Evolutionary conservation across 139 green algal species (phyloP), one percentile per base, ranked within the genome.

Genomic region (Prasinococcaceae sp.): DNA sequence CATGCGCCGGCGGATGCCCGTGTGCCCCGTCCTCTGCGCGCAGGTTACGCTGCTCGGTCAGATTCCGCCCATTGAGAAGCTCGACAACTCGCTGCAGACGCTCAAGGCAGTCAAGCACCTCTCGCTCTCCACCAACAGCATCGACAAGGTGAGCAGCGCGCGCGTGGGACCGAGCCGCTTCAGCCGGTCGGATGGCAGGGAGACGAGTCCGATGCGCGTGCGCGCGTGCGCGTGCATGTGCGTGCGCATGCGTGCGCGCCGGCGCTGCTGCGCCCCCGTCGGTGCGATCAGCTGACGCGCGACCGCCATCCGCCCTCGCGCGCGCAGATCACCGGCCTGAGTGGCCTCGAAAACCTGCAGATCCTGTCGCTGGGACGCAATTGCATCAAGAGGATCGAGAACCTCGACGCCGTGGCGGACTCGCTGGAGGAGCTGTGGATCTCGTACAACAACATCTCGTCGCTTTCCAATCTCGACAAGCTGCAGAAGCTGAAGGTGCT

Each of bases 371-470:
- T 96, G 2, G 82, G 83, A 6, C 69, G 86, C 25, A 96, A 96
- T 50, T 67, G 76, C 36, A 83, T 96, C n/a, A 94, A 93, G 56
- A 92, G 90, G 66, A 76, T 93, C 43, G 87, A 96, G 52, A 87
- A 87, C 58, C 41, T 96, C 43, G 86, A 96, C 16, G 70, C 58
- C 0, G 78, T 94, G 24, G 66, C 79, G 25, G 77, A 82, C 25
- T 93, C 83, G 1, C 66, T 96, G 32, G 69, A 88, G 46, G 77
- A 96, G 75, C 76, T 96, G 14, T 96, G 87, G 86, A 66, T 94
- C 20, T 88, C 74, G 0, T 94, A 94, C 75, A 96, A 96, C 65
- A 38, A 72, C 2, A 68, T 96, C n/a, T 76, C 88, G 16, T 81
- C 72, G 37, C 69, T 96, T 70, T 64, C 50, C 1, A 79, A 81